phyloP scores from a whole-genome alignment of 129 eudicot species.

The Scalesia atractyloides region DNA sequence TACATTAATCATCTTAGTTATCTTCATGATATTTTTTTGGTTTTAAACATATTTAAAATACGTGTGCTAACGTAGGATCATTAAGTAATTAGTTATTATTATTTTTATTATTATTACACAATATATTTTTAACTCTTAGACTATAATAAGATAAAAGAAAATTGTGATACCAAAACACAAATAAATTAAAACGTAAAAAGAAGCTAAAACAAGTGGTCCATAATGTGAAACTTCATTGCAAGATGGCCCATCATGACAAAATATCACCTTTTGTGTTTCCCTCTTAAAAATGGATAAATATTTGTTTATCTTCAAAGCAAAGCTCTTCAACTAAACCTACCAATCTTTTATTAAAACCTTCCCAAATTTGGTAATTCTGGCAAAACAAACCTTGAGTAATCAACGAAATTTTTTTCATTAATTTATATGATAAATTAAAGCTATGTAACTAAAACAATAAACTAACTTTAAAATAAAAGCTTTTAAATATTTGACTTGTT shows the following conservation, averaged over 20 bases:
- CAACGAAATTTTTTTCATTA: too few relatives aligned
- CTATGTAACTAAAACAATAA: too few relatives aligned
- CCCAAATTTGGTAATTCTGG: not conserved
- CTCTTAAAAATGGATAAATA: not conserved
- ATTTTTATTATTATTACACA: too few relatives aligned
- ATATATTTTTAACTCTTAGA: not conserved
- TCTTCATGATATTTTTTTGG: too few relatives aligned
- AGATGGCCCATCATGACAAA: conserved; percentile 4
- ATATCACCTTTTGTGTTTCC: not conserved
- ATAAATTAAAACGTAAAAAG: not conserved
- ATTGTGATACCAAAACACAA: not conserved
- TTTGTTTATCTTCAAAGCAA: conserved; percentile 23
- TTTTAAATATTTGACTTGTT: too few relatives aligned
- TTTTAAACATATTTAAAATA: too few relatives aligned
- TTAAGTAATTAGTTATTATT: too few relatives aligned
- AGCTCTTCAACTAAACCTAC: not conserved
- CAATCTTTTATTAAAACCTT: not conserved
- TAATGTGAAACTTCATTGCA: not conserved
- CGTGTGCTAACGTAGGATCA: too few relatives aligned
- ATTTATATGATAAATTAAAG: too few relatives aligned
- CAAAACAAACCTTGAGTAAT: not conserved
- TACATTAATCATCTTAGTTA: too few relatives aligned
- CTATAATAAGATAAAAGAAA: not conserved
- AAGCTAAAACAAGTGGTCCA: conserved; percentile 2
- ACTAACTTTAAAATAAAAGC: too few relatives aligned